Conservation (phyloP, 2,329 filamentous ascomycete species). For the Penicillium sp. region DNA sequence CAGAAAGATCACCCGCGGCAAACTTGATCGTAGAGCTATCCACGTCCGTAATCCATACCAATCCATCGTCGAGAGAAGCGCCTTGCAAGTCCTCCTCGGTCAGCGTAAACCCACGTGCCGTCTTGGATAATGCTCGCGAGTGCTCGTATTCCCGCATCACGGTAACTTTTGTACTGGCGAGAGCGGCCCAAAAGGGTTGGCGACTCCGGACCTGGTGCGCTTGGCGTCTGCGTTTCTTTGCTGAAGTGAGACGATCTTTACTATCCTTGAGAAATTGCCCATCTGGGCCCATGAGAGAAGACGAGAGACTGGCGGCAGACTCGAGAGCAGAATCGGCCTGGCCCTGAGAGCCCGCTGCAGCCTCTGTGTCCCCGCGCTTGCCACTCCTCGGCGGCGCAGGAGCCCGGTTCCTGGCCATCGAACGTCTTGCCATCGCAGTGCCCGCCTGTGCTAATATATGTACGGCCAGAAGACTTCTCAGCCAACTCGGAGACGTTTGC, state of each 20-base stretch:
- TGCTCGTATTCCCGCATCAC: slow-evolving; percentile 88
- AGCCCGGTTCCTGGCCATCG: slow-evolving; percentile 44
- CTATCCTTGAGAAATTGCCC: slow-evolving; percentile 49
- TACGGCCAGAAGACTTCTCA: slow-evolving; percentile 46
- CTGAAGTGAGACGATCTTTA: slow-evolving; percentile 56
- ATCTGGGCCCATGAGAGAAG: slow-evolving; percentile 36
- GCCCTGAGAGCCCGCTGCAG: slow-evolving; percentile 40
- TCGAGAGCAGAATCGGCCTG: slow-evolving; percentile 43
- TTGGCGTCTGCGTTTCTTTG: slow-evolving; percentile 83
- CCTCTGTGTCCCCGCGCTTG: slow-evolving; percentile 45
- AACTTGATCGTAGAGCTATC: slow-evolving; percentile 46
- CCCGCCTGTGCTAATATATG: slow-evolving; percentile 48
- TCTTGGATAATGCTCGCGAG: slow-evolving; percentile 51
- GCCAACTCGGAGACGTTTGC: slow-evolving; percentile 43
- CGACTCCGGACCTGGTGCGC: slow-evolving; percentile 84
- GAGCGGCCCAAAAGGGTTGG: slow-evolving; percentile 88
- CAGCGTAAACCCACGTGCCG: slow-evolving; percentile 36
- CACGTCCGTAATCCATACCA: slow-evolving; percentile 46
- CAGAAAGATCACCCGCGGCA: slow-evolving; percentile 42
- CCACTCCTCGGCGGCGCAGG: slow-evolving; percentile 37
- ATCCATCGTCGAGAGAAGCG: slow-evolving; percentile 39
- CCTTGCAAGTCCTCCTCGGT: slow-evolving; percentile 42
- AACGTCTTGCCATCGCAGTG: slow-evolving; percentile 45
- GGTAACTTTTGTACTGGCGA: slow-evolving; percentile 94
- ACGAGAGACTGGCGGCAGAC: slow-evolving; percentile 40